Evolutionary conservation across 106 monocot genomes (phyloP), one percentile per base, ranked within the genome.

Genomic region (Dendrobium huoshanense): DNA sequence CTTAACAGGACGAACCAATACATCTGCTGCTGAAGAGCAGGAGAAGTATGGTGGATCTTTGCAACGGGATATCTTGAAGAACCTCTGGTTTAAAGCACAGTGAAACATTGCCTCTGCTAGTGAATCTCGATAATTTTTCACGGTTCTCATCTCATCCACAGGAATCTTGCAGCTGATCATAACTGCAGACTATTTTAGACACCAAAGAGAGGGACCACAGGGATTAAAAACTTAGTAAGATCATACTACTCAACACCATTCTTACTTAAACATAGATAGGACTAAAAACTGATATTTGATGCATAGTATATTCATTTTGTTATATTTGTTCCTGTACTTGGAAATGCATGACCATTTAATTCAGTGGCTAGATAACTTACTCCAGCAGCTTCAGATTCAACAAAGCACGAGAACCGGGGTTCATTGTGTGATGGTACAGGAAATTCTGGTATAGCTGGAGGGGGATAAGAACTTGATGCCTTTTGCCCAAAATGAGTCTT

Each of bases 311-410:
- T 64, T 55, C 22, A 61, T 29, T 19, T 51, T 24, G 51, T 22
- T 70, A 76, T n/a, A 11, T 56, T 47, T 80, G 29, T 18, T 9
- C 7, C 2, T 42, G 25, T 19, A 75, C 27, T 42, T 25, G 17
- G 11, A 75, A 9, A 81, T 29, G 19, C 20, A 77, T 41, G 61
- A 40, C 49, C 40, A 83, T 70, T 75, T 51, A 25, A 29, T 41
- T 42, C 1, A 80, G 22, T 56, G 42, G 8, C 7, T 37, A 10
- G 49, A 77, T 55, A 64, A 85, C 93, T 86, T 83, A 99, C 99
- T 85, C 99, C 99, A 77, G 91, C 92, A 82, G 98, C 98, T 88
- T 99, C 98, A 83, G 99, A 99, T 86, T 99, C 99, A 79, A 99
- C 90, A 84, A 99, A 95, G 79, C 99, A 99, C 9, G 99, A 99